A percentile compares a stretch with the other conserved stretches of the same genome.
phyloP scores from a whole-genome alignment of 169 alveolate genomes.

The Plasmodium billcollinsi region DNA sequence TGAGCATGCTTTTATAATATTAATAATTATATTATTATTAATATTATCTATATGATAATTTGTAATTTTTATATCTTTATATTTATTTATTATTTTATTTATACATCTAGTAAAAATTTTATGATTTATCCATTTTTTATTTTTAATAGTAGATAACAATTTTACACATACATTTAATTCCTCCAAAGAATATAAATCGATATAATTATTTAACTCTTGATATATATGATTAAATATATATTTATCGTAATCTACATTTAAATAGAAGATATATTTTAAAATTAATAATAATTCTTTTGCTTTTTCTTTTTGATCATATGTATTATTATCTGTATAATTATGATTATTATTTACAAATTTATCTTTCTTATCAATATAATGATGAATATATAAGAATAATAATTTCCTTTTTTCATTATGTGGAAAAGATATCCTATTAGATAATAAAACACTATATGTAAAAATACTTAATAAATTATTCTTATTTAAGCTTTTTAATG shows the following conservation, averaged over 20 bases:
- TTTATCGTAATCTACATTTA: constrained; percentile 52
- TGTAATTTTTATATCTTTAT: neutral
- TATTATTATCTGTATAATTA: neutral
- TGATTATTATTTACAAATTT: neutral
- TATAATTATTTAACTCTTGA: constrained; percentile 32
- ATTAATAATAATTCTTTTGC: constrained; percentile 13
- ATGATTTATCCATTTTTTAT: constrained; percentile 57
- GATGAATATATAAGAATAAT: constrained; percentile 11
- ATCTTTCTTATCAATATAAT: constrained; percentile 11
- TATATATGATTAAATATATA: constrained; percentile 30
- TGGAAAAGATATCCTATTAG: constrained; percentile 26
- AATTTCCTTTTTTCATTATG: constrained; percentile 12
- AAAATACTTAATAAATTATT: constrained; percentile 14
- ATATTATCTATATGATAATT: neutral
- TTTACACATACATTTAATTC: constrained; percentile 37
- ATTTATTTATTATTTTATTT: constrained; percentile 29
- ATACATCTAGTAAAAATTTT: constrained; percentile 47
- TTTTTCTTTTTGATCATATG: neutral
- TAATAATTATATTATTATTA: constrained; percentile 10
- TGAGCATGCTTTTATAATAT: constrained; percentile 57
- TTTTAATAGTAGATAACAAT: constrained; percentile 44
- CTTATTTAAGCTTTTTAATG: neutral
- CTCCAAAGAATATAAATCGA: constrained; percentile 14
- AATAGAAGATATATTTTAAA: constrained; percentile 19
- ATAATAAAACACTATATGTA: constrained; percentile 39